Evolutionary conservation across 78 protist species (phyloP).

Genomic region (Cavenderia fasciculata): DNA sequence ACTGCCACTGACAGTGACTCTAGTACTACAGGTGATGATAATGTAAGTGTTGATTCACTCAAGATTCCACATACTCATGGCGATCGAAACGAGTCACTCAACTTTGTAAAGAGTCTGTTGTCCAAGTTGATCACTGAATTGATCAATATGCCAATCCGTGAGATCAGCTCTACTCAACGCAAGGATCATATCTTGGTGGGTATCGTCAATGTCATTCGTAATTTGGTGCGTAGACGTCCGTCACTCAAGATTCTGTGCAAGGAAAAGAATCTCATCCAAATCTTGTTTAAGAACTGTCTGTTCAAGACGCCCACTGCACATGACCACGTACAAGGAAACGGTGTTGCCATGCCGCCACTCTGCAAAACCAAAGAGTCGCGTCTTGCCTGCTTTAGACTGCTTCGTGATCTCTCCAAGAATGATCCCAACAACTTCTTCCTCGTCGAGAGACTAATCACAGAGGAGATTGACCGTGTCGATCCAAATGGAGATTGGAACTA

Average conservation of each 20-base stretch:
- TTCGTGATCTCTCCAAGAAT: conserved; percentile 50
- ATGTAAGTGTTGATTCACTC: too few relatives aligned
- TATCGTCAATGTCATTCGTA: conserved; percentile 51
- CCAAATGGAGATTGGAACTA: conserved; percentile 68
- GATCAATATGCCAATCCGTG: conserved; percentile 20
- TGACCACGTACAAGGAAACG: conserved; percentile 30
- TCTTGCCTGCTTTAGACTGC: conserved; percentile 28
- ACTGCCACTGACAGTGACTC: background rate
- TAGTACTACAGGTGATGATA: too few relatives aligned
- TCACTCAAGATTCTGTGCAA: conserved; percentile 40
- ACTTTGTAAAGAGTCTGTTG: conserved; percentile 21
- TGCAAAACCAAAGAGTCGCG: conserved; percentile 61
- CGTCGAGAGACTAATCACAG: conserved; percentile 12
- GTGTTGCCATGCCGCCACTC: conserved; percentile 33
- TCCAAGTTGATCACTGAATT: conserved; percentile 17
- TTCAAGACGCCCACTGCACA: conserved; percentile 65
- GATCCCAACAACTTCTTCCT: conserved; percentile 15
- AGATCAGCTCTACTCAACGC: background rate
- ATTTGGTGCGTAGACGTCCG: conserved; percentile 48
- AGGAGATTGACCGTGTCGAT: conserved; percentile 38
- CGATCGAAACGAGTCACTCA: conserved; percentile 14
- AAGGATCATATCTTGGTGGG: conserved; percentile 66
- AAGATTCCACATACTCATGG: background rate
- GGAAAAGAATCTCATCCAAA: conserved; percentile 6
- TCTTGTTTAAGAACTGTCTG: conserved; percentile 42